Evolutionary conservation across 2,329 filamentous ascomycete genomes (phyloP), one percentile per base, ranked within the genome.

Genomic region (Cercospora beticola): DNA sequence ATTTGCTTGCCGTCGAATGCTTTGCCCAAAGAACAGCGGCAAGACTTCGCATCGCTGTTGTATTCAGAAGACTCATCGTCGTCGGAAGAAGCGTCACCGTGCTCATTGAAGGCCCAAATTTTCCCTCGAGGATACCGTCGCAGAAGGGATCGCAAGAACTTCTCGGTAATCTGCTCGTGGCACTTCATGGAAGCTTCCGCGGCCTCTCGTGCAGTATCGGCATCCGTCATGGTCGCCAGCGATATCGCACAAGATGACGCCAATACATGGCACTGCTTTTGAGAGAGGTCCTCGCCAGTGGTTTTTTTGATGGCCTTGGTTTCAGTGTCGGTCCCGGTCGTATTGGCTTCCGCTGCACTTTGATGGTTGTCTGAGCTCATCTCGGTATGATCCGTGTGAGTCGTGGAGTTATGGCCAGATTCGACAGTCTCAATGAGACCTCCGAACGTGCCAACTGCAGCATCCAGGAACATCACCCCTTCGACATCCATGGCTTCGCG

Each of bases 401-500:
- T 59, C 14, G 46, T 57, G 16, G 67, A 62, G 16, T 69, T 65
- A 36, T 66, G 64, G 12, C 62, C 54, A 6, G 66, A 70, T 23
- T 69, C 67, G 1, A 66, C 68, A 16, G 67, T 70, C 30, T 74
- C 72, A 8, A 72, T 64, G 3, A 72, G 62, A 2, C 75, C 76
- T 4, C 74, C 76, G 23, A 75, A 77, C 0, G 70, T 77, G 2
- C 73, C 71, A 3, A 77, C 66, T 1, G 74, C 71, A 0, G 75
- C 78, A 68, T 82, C 81, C 18, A 83, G 68, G 64, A 83, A 82
- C 2, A 81, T 74, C 12, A 85, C 82, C 2, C 83, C 84, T n/a
- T 85, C 83, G 4, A 83, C 81, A 8, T 78, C 77, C 21, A 86
- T 76, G n/a, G 83, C 82, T 66, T 85, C 80, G 1, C 81, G 80